Evolutionary conservation across 768 basidiomycete species (phyloP).

Genomic region (Cystofilobasidium macerans): DNA sequence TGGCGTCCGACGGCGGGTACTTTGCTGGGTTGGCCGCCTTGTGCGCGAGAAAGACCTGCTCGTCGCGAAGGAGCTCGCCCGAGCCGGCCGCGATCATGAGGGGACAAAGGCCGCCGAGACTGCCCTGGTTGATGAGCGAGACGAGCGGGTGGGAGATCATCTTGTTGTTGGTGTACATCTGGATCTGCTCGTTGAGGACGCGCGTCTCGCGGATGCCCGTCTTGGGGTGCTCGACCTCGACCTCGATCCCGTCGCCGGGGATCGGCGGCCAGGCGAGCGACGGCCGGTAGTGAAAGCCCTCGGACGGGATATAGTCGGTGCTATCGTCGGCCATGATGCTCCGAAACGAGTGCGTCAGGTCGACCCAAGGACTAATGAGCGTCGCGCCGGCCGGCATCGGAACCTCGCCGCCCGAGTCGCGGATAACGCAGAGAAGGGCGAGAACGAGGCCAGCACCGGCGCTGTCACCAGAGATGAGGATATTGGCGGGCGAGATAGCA

Average conservation of each 20-base stretch:
- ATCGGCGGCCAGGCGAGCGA: slow-evolving; percentile 20
- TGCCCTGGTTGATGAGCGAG: slow-evolving; percentile 55
- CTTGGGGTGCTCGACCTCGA: background rate
- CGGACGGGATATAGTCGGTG: slow-evolving; percentile 16
- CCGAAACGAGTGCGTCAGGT: slow-evolving; percentile 81
- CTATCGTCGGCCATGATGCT: slow-evolving; percentile 34
- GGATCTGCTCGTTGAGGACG: slow-evolving; percentile 17
- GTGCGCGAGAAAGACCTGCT: slow-evolving; percentile 48
- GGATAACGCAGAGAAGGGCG: slow-evolving; percentile 59
- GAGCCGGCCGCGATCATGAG: slow-evolving; percentile 46
- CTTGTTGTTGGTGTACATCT: slow-evolving; percentile 44
- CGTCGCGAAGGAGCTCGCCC: slow-evolving; percentile 31
- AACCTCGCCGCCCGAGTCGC: slow-evolving; percentile 57
- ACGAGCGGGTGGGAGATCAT: slow-evolving; percentile 59
- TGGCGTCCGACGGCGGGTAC: slow-evolving; percentile 45
- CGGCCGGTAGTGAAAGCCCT: slow-evolving; percentile 22
- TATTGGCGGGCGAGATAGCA: slow-evolving; percentile 63
- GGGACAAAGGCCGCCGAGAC: slow-evolving; percentile 83
- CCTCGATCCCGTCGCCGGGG: slow-evolving; percentile 8
- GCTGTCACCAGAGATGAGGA: slow-evolving; percentile 80
- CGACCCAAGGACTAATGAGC: slow-evolving; percentile 79
- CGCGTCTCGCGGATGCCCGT: slow-evolving; percentile 1
- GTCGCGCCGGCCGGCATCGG: slow-evolving; percentile 79
- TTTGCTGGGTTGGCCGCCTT: slow-evolving; percentile 73
- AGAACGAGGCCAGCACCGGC: slow-evolving; percentile 82